Base-by-base conservation (phyloP, 2,329 filamentous ascomycete genomes). In the Hypomyces rosellus region DNA sequence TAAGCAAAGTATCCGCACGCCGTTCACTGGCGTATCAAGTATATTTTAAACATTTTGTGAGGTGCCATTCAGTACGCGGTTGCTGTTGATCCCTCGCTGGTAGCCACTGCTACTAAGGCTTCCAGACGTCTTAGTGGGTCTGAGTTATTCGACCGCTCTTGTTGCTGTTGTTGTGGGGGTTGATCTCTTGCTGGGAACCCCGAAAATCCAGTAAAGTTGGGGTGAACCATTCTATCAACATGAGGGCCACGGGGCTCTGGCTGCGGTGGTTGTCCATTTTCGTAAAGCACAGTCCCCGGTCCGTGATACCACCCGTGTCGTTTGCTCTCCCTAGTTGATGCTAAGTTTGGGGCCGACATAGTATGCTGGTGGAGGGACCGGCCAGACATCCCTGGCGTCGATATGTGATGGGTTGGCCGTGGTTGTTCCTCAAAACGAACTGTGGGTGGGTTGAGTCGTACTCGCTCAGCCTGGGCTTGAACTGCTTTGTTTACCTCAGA, bases 261-360 rank as follows among this genome's bases (percentile, higher is more conserved):
- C 13, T 59, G 53, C 1, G 56, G 52, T 3, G 58, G 59, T 1
- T 59, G 56, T 12, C 61, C 62, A 5, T 66, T 64, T 50, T 72
- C 70, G 15, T 69, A 67, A 13, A 70, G 68, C 3, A 65, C 61
- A 1, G 67, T 62, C 12, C 68, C 62, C 0, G 76, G 75, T 1
- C 76, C 76, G 38, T 88, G 81, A 59, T 89, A 89, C 85, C 86
- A 90, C 1, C 77, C 86, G 52, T 85, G 82, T 3, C 86, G 78
- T 61, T 86, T 88, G 30, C 71, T 72, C 55, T 81, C 82, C 8
- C 81, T 75, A 3, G 79, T 73, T 0, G 78, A 81, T 9, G 75
- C 70, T 34, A 77, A 69, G 0, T 74, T 71, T 1, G 81, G 80
- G 1, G 80, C 80, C 4, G 80, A 84, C 69, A 81, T 74, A 14